Percentiles rank a stretch among this genome's conserved stretches.
Conservation (phyloP, 2,329 filamentous ascomycete species). For the Coniella vitis region DNA sequence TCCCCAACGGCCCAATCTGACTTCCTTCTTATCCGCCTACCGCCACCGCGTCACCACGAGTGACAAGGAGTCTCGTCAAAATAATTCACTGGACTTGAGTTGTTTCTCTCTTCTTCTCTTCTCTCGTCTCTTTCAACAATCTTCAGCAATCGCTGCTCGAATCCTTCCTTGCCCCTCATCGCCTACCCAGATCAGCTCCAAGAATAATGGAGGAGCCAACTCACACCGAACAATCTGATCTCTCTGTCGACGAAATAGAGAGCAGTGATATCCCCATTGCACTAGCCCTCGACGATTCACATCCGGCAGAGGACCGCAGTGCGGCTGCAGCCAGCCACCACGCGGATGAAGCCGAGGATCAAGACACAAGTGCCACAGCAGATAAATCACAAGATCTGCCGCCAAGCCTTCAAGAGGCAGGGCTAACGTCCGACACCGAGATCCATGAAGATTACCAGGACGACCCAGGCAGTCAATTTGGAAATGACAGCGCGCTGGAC, state of each 20-base stretch:
- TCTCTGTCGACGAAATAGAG: slow-evolving; percentile 6
- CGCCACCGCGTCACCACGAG: too few species aligned
- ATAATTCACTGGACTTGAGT: neutral
- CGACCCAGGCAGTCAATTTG: neutral
- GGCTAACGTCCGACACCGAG: neutral
- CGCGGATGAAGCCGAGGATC: too few species aligned
- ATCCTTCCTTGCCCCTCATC: slow-evolving; percentile 41
- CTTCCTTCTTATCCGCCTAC: neutral
- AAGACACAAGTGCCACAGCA: too few species aligned
- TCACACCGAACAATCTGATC: slow-evolving; percentile 4
- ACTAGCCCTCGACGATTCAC: neutral
- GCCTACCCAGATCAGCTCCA: slow-evolving; percentile 37
- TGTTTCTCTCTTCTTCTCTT: neutral
- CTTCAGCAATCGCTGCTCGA: slow-evolving; percentile 22
- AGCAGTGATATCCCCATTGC: neutral
- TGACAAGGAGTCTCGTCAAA: neutral
- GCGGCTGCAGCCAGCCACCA: too few species aligned
- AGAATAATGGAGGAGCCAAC: slow-evolving; percentile 28
- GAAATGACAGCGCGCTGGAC: neutral
- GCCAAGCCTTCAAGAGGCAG: neutral
- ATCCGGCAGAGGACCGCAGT: too few species aligned
- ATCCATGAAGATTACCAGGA: neutral
- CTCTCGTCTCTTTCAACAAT: neutral
- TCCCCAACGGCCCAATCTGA: neutral
- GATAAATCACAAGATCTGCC: neutral